A percentile compares a stretch with the other conserved stretches of the same genome.
phyloP scores from a whole-genome alignment of 306 rosid genomes.

The Fagus crenata region DNA sequence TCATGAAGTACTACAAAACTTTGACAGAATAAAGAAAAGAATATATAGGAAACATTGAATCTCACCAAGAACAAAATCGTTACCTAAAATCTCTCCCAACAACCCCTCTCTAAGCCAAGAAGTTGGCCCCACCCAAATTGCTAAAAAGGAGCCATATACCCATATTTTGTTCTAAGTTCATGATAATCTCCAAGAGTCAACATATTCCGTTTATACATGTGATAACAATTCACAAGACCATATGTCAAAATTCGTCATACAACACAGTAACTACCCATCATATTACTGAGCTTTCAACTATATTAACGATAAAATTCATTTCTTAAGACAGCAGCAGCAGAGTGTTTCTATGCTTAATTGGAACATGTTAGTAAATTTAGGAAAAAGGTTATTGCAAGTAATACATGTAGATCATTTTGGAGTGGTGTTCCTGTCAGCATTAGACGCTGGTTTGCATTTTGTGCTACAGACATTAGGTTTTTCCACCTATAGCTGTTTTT shows the following conservation, averaged over 20 bases:
- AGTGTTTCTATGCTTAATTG: neutral
- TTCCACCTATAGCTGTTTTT: slow-evolving; percentile 94
- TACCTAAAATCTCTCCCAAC: neutral
- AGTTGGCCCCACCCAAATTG: neutral
- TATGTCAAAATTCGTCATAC: neutral
- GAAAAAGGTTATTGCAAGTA: neutral
- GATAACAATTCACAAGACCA: neutral
- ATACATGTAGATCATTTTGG: slow-evolving; percentile 90
- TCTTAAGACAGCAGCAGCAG: neutral
- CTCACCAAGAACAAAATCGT: neutral
- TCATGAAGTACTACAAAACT: too few species aligned
- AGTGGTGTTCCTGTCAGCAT: slow-evolving; percentile 98
- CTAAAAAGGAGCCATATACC: neutral
- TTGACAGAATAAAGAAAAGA: neutral
- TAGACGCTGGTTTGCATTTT: slow-evolving; percentile 87
- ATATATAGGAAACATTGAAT: neutral
- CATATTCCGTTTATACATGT: neutral
- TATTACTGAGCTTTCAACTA: neutral
- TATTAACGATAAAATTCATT: neutral
- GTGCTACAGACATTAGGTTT: slow-evolving; percentile 88
- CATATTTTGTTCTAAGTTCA: neutral
- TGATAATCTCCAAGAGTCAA: neutral
- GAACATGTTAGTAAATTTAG: neutral
- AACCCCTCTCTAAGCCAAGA: neutral
- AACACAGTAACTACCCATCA: neutral